Evolutionary conservation across 148 eudicot genomes (phyloP), one percentile per base, ranked within the genome.

Genomic region (Euryodendron excelsum): DNA sequence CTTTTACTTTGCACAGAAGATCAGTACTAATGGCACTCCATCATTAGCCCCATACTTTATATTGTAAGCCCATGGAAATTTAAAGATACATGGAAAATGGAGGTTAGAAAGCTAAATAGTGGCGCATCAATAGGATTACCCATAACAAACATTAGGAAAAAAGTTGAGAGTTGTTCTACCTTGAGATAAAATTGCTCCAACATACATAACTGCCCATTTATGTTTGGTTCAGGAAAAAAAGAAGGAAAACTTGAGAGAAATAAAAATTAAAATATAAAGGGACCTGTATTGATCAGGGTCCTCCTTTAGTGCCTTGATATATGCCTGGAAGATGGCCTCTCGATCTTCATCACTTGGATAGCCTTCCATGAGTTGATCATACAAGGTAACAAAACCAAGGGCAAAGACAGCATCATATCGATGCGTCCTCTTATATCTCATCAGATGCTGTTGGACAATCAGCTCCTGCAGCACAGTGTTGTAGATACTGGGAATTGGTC

Each of bases 301-400:
- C 84, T 91, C 99, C 11, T 91, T 87, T 37, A 96, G 83, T 53
- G 99, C 99, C 20, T 85, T 88, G 47, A 96, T 85, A 84, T 96
- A 96, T 72, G 99, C 93, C 78, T 89, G 89, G 72, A 96, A 96
- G 78, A 96, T 96, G 18, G 91, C 88, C 50, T 84, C 89, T 58
- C 90, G 90, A 80, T 96, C 99, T 79, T 88, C 95, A 78, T 91
- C 92, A 81, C 90, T 90, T 9, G 94, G 99, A 82, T 96, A 96
- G 5, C 97, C 99, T 18, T 96, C 99, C 99, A 96, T 96, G 65
- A 96, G 91, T 83, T 90, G 98, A 87, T 96, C 99, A 83, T 91
- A 96, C 47, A 96, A 91, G 8, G 99, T 96, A 70, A 96, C 98
- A 86, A 93, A 96, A 66, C 99, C 99, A 70, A 96, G 98, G 36